These are phyloP conservation scores for Acer negundo DNA, from an alignment of 345 rosid genomes.

Conservation along the genomic window DNA sequence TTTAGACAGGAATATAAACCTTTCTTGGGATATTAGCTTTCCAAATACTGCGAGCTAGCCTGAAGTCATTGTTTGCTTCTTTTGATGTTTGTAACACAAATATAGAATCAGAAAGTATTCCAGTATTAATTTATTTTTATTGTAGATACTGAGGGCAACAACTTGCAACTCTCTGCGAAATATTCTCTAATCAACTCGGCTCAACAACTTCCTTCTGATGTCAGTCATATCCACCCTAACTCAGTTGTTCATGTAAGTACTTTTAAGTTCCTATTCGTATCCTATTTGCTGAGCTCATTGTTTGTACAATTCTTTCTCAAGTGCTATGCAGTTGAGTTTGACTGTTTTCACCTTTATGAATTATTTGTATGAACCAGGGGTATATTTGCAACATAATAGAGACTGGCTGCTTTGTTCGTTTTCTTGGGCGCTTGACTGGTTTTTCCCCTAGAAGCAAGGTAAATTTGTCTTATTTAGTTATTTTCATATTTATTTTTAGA, in stretches of 20 bases:
- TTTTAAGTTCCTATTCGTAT: neutral
- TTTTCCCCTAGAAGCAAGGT: constrained; percentile 93
- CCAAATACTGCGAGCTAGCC: neutral
- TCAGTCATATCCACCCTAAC: constrained; percentile 56
- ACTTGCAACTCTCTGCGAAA: constrained; percentile 80
- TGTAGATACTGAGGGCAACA: constrained; percentile 76
- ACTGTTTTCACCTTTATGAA: neutral
- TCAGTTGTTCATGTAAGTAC: constrained; percentile 73
- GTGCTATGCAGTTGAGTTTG: neutral
- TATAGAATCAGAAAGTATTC: neutral
- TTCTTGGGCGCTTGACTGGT: constrained; percentile 95
- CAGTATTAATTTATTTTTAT: neutral
- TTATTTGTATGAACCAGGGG: constrained; percentile 56
- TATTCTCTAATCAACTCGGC: constrained; percentile 65
- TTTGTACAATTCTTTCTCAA: neutral
- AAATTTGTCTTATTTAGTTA: constrained; percentile 13
- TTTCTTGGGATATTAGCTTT: neutral
- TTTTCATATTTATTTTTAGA: neutral
- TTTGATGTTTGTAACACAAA: neutral
- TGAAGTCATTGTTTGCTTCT: neutral
- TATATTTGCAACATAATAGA: constrained; percentile 86
- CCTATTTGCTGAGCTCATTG: neutral
- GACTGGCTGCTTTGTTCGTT: constrained; percentile 94
- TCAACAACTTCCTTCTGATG: constrained; percentile 73
- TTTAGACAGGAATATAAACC: neutral